phyloP scores from a whole-genome alignment of 1,284 basidiomycete genomes.

The Anthracocystis walkeri region DNA sequence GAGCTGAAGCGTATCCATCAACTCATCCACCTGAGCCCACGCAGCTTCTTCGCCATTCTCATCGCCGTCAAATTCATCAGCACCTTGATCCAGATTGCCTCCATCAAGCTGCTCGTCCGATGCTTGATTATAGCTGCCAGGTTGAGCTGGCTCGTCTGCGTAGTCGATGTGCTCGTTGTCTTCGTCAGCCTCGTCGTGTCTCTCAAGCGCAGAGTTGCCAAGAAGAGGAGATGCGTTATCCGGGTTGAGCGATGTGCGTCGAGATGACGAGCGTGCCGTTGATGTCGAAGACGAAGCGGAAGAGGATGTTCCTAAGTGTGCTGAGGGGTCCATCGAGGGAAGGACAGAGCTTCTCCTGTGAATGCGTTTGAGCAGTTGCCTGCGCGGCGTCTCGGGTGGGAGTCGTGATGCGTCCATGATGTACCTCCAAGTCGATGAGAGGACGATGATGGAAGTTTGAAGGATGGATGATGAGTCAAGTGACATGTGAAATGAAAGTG shows the following conservation, averaged over 20 bases:
- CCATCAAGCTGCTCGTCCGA: not conserved
- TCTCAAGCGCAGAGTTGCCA: conserved; percentile 11
- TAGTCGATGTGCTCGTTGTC: conserved; percentile 10
- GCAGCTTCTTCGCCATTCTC: conserved; percentile 46
- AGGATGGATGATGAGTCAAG: not conserved
- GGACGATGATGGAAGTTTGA: not conserved
- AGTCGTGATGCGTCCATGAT: conserved; percentile 32
- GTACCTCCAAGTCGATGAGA: not conserved
- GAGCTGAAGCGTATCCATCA: conserved; percentile 50
- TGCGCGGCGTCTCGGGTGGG: conserved; percentile 49
- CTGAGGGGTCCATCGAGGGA: conserved; percentile 24
- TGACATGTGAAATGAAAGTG: conserved; percentile 11
- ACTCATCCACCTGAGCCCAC: conserved; percentile 46
- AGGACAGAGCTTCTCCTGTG: conserved; percentile 48
- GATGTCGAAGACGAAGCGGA: conserved; percentile 18
- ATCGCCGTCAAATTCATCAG: conserved; percentile 9
- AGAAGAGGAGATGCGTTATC: conserved; percentile 18
- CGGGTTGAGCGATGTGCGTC: conserved; percentile 19
- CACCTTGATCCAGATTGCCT: not conserved
- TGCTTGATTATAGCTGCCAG: not conserved
- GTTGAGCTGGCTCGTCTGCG: not conserved
- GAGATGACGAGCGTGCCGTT: conserved; percentile 20
- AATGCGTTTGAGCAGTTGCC: conserved; percentile 55
- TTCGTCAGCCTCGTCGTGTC: conserved; percentile 30
- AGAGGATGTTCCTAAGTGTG: conserved; percentile 12